A percentile compares a stretch with the other conserved stretches of the same genome.
Conservation (phyloP, 2,329 filamentous ascomycete genomes). For the Phialemoniopsis sp. region DNA sequence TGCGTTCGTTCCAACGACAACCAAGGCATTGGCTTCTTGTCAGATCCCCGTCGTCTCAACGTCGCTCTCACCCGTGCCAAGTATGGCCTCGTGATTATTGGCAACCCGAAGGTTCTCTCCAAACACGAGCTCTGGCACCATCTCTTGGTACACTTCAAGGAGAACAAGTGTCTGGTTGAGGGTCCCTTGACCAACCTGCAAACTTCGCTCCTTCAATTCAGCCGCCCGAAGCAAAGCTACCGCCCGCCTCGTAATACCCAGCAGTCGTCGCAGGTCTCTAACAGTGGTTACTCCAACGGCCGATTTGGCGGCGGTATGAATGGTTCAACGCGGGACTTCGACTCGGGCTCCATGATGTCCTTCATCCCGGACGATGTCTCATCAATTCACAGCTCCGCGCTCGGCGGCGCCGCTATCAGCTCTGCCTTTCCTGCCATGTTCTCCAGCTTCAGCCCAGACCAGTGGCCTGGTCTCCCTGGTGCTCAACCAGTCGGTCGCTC, state of each 20-base stretch:
- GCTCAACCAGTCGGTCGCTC: slow-evolving; percentile 54
- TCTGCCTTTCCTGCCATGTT: slow-evolving; percentile 94
- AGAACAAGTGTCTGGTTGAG: slow-evolving; percentile 92
- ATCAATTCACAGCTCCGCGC: slow-evolving; percentile 86
- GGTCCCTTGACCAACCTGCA: slow-evolving; percentile 95
- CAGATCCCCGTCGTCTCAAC: slow-evolving; percentile 93
- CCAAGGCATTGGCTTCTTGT: slow-evolving; percentile 98
- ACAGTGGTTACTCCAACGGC: slow-evolving; percentile 29
- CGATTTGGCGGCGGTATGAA: slow-evolving; percentile 33
- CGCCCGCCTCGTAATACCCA: slow-evolving; percentile 75
- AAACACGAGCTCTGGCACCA: slow-evolving; percentile 99
- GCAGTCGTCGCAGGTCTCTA: slow-evolving; percentile 9
- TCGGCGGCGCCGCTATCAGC: slow-evolving; percentile 77
- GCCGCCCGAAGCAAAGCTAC: slow-evolving; percentile 86
- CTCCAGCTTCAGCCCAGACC: slow-evolving; percentile 80
- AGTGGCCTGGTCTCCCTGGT: slow-evolving; percentile 80
- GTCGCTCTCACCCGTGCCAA: slow-evolving; percentile 96
- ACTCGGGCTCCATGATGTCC: slow-evolving; percentile 84
- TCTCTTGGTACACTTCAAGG: slow-evolving; percentile 92
- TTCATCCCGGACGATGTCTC: slow-evolving; percentile 98
- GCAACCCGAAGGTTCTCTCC: slow-evolving; percentile 94
- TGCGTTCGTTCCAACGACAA: slow-evolving; percentile 98
- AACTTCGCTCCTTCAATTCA: slow-evolving; percentile 90
- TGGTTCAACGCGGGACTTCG: slow-evolving; percentile 50
- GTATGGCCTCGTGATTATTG: slow-evolving; percentile 88